Percentiles rank a stretch among this genome's conserved stretches.
Evolutionary conservation across 495 filamentous ascomycete genomes (phyloP).

Genomic region (Aspergillus bridgeri): DNA sequence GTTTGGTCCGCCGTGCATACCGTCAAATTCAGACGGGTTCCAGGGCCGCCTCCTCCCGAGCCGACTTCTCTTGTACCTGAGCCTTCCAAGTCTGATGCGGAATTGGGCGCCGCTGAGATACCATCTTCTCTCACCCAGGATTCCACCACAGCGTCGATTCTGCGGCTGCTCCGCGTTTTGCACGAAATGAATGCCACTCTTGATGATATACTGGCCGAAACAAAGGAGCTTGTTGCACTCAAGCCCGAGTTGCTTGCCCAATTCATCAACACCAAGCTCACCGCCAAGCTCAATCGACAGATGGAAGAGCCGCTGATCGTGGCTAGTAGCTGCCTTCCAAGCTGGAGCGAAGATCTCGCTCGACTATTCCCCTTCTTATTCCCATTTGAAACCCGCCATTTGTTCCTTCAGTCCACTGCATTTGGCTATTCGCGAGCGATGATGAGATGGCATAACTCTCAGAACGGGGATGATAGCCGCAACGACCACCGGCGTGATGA

Average conservation of each 20-base stretch:
- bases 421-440: constrained; percentile 98
- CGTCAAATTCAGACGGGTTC: constrained; percentile 84
- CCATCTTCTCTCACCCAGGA: constrained; percentile 84
- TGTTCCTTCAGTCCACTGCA: constrained; percentile 96
- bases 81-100: constrained; percentile 43
- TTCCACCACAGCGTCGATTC: constrained; percentile 77
- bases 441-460: constrained; percentile 94
- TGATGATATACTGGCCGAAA: constrained; percentile 92
- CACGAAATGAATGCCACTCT: constrained; percentile 94
- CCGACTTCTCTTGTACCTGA: constrained; percentile 59
- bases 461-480: constrained; percentile 71
- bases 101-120: constrained; percentile 49
- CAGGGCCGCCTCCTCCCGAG: constrained; percentile 84
- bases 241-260: constrained; percentile 86
- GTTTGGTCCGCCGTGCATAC: constrained; percentile 89
- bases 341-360: constrained; percentile 96
- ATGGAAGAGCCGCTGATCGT: constrained; percentile 98
- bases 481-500: constrained; percentile 84
- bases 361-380: constrained; percentile 97
- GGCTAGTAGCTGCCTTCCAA: constrained; percentile 92
- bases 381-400: constrained; percentile 94
- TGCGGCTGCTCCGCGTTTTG: constrained; percentile 84
- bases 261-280: constrained; percentile 98
- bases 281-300: constrained; percentile 97
- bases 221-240: constrained; percentile 64